Conservation (phyloP, 2,329 filamentous ascomycete species). For the Aureobasidium sp. region DNA sequence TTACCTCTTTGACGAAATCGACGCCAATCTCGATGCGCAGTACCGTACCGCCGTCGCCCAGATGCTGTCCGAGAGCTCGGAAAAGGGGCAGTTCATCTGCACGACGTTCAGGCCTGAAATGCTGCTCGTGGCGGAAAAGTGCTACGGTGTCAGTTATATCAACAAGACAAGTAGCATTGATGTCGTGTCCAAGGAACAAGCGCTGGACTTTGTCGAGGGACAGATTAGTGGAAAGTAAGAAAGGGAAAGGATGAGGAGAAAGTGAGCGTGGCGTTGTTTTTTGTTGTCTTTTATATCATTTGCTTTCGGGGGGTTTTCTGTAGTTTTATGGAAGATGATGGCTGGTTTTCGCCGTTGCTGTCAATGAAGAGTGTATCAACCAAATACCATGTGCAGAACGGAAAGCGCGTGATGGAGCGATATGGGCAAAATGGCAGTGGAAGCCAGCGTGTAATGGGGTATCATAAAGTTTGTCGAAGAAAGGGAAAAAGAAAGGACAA, state of each 20-base stretch:
- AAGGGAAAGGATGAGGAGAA: neutral
- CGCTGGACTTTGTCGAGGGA: constrained; percentile 88
- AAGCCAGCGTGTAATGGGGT: neutral
- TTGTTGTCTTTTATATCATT: neutral
- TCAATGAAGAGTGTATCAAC: neutral
- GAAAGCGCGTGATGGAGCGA: neutral
- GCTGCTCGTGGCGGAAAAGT: constrained; percentile 90
- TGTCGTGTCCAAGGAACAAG: constrained; percentile 79
- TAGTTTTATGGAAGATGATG: neutral
- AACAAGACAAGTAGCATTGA: constrained; percentile 94
- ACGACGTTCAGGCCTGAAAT: constrained; percentile 98
- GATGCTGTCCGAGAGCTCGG: constrained; percentile 59
- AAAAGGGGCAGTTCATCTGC: constrained; percentile 81
- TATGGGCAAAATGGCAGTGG: too few relatives aligned
- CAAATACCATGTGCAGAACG: neutral
- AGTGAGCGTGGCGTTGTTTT: neutral
- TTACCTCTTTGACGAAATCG: constrained; percentile 98
- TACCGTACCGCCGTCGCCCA: constrained; percentile 93
- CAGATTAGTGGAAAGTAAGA: constrained; percentile 42
- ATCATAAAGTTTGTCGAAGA: constrained; percentile 3
- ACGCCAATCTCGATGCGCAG: constrained; percentile 95
- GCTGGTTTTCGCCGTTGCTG: neutral
- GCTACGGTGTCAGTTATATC: constrained; percentile 86
- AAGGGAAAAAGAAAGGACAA: neutral
- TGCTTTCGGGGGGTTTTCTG: neutral